Conservation (phyloP, 2,329 filamentous ascomycete species). For the Orbilia javanica region DNA sequence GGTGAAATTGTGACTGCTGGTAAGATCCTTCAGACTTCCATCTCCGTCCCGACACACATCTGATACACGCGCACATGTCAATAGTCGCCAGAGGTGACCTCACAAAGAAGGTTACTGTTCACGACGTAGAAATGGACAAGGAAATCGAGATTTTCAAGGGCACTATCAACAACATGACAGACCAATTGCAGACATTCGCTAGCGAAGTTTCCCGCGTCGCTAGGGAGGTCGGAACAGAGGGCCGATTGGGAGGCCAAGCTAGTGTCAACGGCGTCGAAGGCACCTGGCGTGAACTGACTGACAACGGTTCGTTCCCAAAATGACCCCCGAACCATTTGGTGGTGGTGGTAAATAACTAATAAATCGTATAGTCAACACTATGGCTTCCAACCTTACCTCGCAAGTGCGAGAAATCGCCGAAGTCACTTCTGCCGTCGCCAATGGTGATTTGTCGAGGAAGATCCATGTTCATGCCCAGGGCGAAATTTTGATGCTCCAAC, state of each 20-base stretch:
- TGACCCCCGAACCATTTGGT: neutral
- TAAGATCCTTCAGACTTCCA: conserved; percentile 33
- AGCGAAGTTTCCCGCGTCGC: conserved; percentile 95
- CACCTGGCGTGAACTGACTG: conserved; percentile 96
- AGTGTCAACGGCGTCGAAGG: conserved; percentile 93
- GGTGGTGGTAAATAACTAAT: neutral
- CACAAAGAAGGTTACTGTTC: conserved; percentile 96
- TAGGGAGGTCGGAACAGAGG: conserved; percentile 95
- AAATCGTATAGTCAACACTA: conserved; percentile 62
- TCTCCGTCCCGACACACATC: neutral
- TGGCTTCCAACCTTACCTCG: conserved; percentile 64
- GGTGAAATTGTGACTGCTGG: conserved; percentile 92
- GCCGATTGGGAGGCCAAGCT: conserved; percentile 91
- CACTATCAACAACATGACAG: conserved; percentile 99
- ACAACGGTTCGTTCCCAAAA: conserved; percentile 69
- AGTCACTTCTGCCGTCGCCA: conserved; percentile 84
- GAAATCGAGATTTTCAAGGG: conserved; percentile 98
- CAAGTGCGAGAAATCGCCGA: conserved; percentile 83
- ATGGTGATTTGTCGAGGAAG: conserved; percentile 85
- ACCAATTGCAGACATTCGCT: conserved; percentile 95
- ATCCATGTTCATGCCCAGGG: conserved; percentile 84
- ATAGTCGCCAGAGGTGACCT: conserved; percentile 89
- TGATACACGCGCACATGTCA: neutral
- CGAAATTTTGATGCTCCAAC: conserved; percentile 84
- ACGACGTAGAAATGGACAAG: conserved; percentile 95